Conservation (phyloP, 352 stramenopile species). For the Albugo candida region DNA sequence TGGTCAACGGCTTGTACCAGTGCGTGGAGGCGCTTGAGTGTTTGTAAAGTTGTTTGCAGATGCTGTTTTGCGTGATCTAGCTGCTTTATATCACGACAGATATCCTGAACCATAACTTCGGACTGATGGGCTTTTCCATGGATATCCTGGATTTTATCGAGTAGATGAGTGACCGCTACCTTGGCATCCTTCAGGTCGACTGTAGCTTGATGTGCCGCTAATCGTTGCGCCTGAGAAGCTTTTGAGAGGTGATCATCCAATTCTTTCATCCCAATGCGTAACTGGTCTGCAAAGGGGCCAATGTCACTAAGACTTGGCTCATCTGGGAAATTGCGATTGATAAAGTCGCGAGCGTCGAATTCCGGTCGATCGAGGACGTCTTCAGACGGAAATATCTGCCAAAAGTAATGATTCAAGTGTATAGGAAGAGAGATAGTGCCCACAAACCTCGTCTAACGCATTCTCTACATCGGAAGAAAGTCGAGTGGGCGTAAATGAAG, state of each 20-base stretch:
- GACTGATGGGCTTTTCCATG: conserved; percentile 87
- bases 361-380: conserved; percentile 74
- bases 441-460: too few species aligned
- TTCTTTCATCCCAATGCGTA: conserved; percentile 57
- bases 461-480: too few species aligned
- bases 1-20: conserved; percentile 93
- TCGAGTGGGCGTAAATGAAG: too few species aligned
- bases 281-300: conserved; percentile 62
- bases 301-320: conserved; percentile 64
- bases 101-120: conserved; percentile 94
- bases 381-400: conserved; percentile 40
- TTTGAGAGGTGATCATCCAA: conserved; percentile 63
- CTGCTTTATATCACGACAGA: conserved; percentile 96
- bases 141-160: conserved; percentile 86
- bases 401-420: background rate
- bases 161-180: conserved; percentile 73
- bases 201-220: conserved; percentile 55
- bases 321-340: conserved; percentile 85
- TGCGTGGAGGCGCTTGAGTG: conserved; percentile 96
- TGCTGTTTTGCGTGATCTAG: conserved; percentile 96
- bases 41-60: conserved; percentile 88
- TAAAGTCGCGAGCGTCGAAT: conserved; percentile 83
- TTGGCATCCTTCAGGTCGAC: conserved; percentile 72
- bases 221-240: conserved; percentile 55
- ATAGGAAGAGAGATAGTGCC: too few species aligned